These are phyloP conservation scores for Ogataea zsoltii DNA, from an alignment of 805 yeast genomes.

Conservation along the genomic window DNA sequence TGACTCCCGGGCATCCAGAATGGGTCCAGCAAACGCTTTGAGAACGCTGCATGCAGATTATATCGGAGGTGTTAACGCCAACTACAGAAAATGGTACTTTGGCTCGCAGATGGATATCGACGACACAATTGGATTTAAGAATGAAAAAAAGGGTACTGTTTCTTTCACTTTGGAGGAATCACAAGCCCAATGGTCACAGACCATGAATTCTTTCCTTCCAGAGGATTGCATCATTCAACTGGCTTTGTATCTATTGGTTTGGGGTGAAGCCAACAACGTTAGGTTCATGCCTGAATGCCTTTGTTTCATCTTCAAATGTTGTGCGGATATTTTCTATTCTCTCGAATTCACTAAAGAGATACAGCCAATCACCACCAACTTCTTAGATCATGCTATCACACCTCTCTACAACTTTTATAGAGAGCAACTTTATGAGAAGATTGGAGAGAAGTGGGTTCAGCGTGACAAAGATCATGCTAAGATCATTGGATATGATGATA, in stretches of 20 bases:
- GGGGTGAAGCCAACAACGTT: constrained; percentile 91
- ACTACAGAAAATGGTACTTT: constrained; percentile 75
- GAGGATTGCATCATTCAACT: constrained; percentile 62
- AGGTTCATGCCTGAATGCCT: constrained; percentile 89
- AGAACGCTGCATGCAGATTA: constrained; percentile 69
- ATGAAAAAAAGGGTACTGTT: constrained; percentile 24
- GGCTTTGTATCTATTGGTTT: constrained; percentile 67
- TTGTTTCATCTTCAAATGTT: constrained; percentile 82
- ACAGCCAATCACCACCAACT: constrained; percentile 38
- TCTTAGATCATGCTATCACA: constrained; percentile 68
- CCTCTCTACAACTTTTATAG: constrained; percentile 69
- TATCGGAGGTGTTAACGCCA: constrained; percentile 69
- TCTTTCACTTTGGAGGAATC: constrained; percentile 40
- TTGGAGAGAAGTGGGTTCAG: constrained; percentile 45
- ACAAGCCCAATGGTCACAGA: constrained; percentile 50
- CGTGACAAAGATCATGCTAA: constrained; percentile 64
- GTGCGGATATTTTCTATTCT: constrained; percentile 63
- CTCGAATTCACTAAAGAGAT: constrained; percentile 39
- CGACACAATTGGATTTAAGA: constrained; percentile 44
- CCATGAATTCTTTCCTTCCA: constrained; percentile 51
- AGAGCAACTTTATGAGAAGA: constrained; percentile 50
- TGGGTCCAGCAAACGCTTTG: constrained; percentile 57
- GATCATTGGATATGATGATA: constrained; percentile 85
- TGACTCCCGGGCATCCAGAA: constrained; percentile 69
- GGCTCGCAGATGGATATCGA: constrained; percentile 69